phyloP scores from a whole-genome alignment of 257 asterid genomes.

The Jacaranda mimosifolia region DNA sequence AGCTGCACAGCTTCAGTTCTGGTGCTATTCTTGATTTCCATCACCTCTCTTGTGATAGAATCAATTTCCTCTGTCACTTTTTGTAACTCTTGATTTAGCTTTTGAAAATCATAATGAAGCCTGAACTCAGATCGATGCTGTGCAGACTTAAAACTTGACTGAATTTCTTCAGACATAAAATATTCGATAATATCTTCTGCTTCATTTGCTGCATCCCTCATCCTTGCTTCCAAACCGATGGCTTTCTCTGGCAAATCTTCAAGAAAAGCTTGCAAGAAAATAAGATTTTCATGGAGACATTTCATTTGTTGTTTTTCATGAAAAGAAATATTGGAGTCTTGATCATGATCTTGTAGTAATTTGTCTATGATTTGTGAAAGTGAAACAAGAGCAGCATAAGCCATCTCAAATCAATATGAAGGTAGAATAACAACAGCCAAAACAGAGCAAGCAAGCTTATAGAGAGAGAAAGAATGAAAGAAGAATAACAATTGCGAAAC shows the following conservation, averaged over 20 bases:
- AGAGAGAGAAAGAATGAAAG: too few species aligned
- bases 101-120: background rate
- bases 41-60: background rate
- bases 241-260: background rate
- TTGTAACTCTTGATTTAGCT: background rate
- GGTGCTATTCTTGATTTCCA: conserved; percentile 6
- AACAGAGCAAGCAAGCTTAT: background rate
- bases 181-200: conserved; percentile 19
- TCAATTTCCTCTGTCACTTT: conserved; percentile 15
- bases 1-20: background rate
- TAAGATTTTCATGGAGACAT: background rate
- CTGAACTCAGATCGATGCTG: too few species aligned
- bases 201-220: conserved; percentile 17
- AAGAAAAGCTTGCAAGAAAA: conserved; percentile 4
- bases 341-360: background rate
- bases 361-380: conserved; percentile 24
- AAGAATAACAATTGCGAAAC: too few species aligned
- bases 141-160: too few species aligned
- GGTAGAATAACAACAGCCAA: background rate
- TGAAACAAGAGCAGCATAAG: conserved; percentile 33
- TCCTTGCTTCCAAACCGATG: conserved; percentile 1
- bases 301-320: background rate
- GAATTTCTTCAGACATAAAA: background rate
- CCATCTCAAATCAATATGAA: conserved; percentile 3
- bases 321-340: background rate